A percentile compares a stretch with the other conserved stretches of the same genome.
These are phyloP conservation scores for Elongisporangium anandrum DNA, from an alignment of 352 stramenopile species.

Conservation along the genomic window DNA sequence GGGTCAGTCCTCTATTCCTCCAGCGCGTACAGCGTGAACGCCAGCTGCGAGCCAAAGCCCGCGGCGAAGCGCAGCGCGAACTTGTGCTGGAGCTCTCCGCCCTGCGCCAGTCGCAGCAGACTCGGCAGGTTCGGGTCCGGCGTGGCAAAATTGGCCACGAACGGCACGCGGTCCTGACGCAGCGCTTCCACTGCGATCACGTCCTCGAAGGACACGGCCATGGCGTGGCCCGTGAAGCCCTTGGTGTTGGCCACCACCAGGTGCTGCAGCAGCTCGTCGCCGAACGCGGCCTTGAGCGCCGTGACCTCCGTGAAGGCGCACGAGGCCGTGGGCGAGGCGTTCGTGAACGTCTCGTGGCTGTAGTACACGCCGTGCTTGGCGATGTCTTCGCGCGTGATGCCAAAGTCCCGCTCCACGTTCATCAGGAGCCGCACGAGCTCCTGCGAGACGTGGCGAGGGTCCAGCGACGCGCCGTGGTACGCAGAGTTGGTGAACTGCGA, in stretches of 20 bases:
- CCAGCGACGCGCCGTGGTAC: slow-evolving; percentile 93
- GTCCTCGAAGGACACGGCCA: slow-evolving; percentile 97
- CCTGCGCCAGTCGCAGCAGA: slow-evolving; percentile 43
- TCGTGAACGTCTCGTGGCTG: slow-evolving; percentile 96
- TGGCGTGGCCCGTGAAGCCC: slow-evolving; percentile 94
- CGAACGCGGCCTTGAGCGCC: slow-evolving; percentile 55
- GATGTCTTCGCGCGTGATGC: slow-evolving; percentile 90
- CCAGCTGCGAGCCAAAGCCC: slow-evolving; percentile 95
- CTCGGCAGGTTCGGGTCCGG: slow-evolving; percentile 69
- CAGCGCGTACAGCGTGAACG: slow-evolving; percentile 92
- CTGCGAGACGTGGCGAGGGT: slow-evolving; percentile 90
- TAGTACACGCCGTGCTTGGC: slow-evolving; percentile 94
- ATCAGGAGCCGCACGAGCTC: slow-evolving; percentile 90
- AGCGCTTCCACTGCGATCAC: slow-evolving; percentile 92
- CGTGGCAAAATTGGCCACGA: slow-evolving; percentile 89
- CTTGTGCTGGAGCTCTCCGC: slow-evolving; percentile 69
- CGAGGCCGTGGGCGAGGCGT: slow-evolving; percentile 88
- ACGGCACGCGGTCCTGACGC: slow-evolving; percentile 76
- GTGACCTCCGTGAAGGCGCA: slow-evolving; percentile 94
- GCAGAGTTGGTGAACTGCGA: slow-evolving; percentile 96
- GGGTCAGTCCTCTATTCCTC: slow-evolving; percentile 22
- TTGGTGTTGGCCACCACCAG: slow-evolving; percentile 92
- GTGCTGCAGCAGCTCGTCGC: slow-evolving; percentile 62
- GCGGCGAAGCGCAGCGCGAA: slow-evolving; percentile 95
- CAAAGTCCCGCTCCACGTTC: slow-evolving; percentile 87